Evolutionary conservation across 176 grass and related monocot genomes (phyloP).

Genomic region (Cymbopogon citratus): DNA sequence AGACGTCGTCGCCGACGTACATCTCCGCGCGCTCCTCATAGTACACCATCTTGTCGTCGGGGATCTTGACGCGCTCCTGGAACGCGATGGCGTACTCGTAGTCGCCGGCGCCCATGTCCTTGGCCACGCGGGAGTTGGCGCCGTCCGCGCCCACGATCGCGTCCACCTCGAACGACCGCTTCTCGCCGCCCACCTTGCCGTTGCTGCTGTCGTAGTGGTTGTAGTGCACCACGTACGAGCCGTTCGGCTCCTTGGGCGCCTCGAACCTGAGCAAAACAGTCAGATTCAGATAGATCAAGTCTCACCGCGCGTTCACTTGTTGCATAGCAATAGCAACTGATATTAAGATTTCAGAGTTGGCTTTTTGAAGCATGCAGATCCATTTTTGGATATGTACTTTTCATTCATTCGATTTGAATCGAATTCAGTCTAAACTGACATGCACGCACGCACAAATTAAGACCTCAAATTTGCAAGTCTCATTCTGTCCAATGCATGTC

Average conservation of each 20-base stretch:
- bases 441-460: background rate
- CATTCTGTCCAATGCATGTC: too few species aligned
- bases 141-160: conserved; percentile 91
- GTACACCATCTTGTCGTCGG: conserved; percentile 88
- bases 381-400: background rate
- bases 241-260: conserved; percentile 52
- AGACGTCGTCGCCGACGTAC: conserved; percentile 98
- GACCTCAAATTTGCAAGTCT: background rate
- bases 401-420: background rate
- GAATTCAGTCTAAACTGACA: background rate
- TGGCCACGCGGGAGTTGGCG: conserved; percentile 92
- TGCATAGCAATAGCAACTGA: background rate
- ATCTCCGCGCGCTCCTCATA: conserved; percentile 98
- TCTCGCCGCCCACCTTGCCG: conserved; percentile 57
- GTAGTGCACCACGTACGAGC: conserved; percentile 71
- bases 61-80: conserved; percentile 90
- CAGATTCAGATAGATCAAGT: background rate
- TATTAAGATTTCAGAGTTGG: background rate
- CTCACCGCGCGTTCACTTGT: background rate
- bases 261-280: conserved; percentile 28
- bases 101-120: conserved; percentile 90
- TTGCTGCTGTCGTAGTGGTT: conserved; percentile 62
- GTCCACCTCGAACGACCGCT: conserved; percentile 69
- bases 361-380: background rate
- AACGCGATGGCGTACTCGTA: conserved; percentile 99